Evolutionary conservation across 768 basidiomycete genomes (phyloP).

Genomic region (Hebeloma cylindrosporum): DNA sequence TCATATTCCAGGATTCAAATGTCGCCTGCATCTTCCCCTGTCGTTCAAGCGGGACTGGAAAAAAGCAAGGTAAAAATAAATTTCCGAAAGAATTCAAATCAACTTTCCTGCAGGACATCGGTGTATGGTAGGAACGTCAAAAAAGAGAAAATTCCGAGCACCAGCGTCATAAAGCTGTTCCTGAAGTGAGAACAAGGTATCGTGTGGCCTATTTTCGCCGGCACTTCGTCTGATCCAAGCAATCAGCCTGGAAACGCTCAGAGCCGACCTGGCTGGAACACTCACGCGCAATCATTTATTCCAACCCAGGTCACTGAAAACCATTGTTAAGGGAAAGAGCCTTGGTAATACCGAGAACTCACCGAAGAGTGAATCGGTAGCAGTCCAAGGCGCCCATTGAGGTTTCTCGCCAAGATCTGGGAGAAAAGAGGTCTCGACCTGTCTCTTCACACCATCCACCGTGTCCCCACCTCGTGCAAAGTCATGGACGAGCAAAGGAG

Average conservation of each 20-base stretch:
- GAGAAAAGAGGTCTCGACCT: conserved; percentile 42
- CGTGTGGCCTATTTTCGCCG: conserved; percentile 14
- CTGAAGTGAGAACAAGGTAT: conserved; percentile 44
- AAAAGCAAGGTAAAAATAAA: background rate
- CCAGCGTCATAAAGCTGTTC: conserved; percentile 49
- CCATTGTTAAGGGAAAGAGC: background rate
- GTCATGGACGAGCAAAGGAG: conserved; percentile 52
- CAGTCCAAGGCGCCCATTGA: conserved; percentile 41
- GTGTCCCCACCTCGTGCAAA: conserved; percentile 57
- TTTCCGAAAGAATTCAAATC: background rate
- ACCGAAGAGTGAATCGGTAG: conserved; percentile 49
- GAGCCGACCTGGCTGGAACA: conserved; percentile 15
- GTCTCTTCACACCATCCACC: conserved; percentile 39
- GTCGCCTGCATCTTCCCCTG: background rate
- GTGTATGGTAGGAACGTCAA: conserved; percentile 58
- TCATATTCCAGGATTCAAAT: conserved; percentile 45
- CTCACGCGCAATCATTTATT: conserved; percentile 65
- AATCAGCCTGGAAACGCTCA: conserved; percentile 17
- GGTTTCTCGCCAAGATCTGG: conserved; percentile 36
- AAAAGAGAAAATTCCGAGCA: conserved; percentile 55
- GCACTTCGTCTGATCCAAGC: background rate
- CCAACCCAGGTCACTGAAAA: conserved; percentile 61
- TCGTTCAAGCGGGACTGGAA: background rate
- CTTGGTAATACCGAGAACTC: conserved; percentile 14
- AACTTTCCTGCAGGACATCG: conserved; percentile 44